These are phyloP conservation scores for Pyrenula massariospora DNA, from an alignment of 495 filamentous ascomycete species.

Conservation along the genomic window DNA sequence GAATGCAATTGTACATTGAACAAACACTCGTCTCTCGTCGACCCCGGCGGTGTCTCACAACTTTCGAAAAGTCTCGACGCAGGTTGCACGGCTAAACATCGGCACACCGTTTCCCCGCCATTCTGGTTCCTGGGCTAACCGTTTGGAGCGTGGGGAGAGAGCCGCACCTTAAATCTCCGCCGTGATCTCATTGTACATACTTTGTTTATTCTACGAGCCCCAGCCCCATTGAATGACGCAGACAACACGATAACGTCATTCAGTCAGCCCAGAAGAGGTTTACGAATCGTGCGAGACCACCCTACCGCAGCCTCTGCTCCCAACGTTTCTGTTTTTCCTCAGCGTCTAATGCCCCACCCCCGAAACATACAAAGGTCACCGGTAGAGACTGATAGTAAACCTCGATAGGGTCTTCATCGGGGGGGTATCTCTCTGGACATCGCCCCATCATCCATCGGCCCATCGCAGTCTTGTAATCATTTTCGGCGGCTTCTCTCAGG, in stretches of 20 bases:
- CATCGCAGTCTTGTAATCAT: neutral
- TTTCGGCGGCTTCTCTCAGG: neutral
- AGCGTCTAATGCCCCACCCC: neutral
- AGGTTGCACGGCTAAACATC: neutral
- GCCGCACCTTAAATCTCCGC: too few relatives aligned
- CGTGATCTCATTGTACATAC: too few relatives aligned
- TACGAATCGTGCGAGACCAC: too few relatives aligned
- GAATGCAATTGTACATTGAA: too few relatives aligned
- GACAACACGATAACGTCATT: too few relatives aligned
- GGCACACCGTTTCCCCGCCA: neutral
- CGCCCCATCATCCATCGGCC: neutral
- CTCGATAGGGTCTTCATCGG: neutral
- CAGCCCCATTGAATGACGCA: too few relatives aligned
- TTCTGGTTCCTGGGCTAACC: neutral
- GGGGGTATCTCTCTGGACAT: neutral
- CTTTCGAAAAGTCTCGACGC: too few relatives aligned
- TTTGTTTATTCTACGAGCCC: too few relatives aligned
- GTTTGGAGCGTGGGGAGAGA: neutral
- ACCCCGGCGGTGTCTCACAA: too few relatives aligned
- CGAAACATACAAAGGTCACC: neutral
- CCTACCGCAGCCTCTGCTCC: too few relatives aligned
- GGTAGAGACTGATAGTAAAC: neutral
- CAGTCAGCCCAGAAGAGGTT: too few relatives aligned
- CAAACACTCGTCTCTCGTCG: too few relatives aligned
- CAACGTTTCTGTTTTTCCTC: neutral